Evolutionary conservation across 2,329 filamentous ascomycete genomes (phyloP).

Genomic region (Colletotrichum trifolii): DNA sequence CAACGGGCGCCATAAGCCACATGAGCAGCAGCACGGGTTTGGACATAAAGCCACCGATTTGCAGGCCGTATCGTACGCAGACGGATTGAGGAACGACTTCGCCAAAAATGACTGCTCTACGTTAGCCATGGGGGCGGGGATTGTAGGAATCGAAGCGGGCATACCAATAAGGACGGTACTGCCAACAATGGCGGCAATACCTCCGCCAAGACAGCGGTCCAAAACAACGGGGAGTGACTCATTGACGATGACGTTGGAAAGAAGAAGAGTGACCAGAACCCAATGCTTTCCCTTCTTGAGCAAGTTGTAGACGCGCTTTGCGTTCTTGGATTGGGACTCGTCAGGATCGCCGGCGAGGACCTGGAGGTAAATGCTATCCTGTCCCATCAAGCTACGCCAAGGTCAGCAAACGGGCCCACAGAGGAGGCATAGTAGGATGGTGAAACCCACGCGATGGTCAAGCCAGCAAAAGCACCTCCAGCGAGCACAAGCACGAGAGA

Average conservation of each 20-base stretch:
- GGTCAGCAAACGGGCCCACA: constrained; percentile 29
- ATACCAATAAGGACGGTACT: constrained; percentile 94
- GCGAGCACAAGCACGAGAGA: constrained; percentile 85
- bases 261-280: constrained; percentile 92
- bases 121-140: background rate
- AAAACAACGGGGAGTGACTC: constrained; percentile 96
- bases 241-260: constrained; percentile 98
- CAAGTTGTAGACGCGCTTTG: constrained; percentile 81
- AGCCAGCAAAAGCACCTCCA: constrained; percentile 91
- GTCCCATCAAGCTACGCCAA: constrained; percentile 65
- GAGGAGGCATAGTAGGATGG: background rate
- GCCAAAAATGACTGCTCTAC: constrained; percentile 86
- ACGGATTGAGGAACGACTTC: constrained; percentile 96
- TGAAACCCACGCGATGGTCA: constrained; percentile 83
- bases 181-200: constrained; percentile 92
- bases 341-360: constrained; percentile 89
- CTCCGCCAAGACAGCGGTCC: constrained; percentile 91
- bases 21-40: constrained; percentile 88
- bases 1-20: constrained; percentile 90
- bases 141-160: constrained; percentile 40
- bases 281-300: constrained; percentile 94
- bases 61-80: constrained; percentile 94
- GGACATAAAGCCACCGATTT: constrained; percentile 94
- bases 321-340: constrained; percentile 87
- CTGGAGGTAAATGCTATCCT: constrained; percentile 97